phyloP scores from a whole-genome alignment of 805 yeast species.

The Hanseniaspora lindneri region DNA sequence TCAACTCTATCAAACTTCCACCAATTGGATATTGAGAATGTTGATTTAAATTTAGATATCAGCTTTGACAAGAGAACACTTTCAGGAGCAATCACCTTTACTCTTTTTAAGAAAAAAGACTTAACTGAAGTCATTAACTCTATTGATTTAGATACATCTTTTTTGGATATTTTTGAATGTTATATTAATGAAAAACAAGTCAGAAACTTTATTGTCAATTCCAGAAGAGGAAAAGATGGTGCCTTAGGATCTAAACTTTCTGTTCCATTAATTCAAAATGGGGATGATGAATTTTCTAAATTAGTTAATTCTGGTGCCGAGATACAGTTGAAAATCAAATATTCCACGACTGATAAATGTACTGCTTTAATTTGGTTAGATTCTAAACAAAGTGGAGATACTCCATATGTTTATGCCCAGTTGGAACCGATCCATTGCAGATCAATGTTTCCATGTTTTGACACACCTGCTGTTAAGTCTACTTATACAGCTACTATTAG shows the following conservation, averaged over 20 bases:
- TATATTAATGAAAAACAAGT: slow-evolving; percentile 35
- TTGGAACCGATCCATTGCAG: slow-evolving; percentile 88
- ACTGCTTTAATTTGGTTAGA: slow-evolving; percentile 80
- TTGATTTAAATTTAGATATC: slow-evolving; percentile 43
- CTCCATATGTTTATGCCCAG: slow-evolving; percentile 65
- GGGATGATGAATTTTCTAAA: slow-evolving; percentile 5
- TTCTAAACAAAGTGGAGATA: slow-evolving; percentile 63
- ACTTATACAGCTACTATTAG: slow-evolving; percentile 45
- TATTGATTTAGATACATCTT: slow-evolving; percentile 61
- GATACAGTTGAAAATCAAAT: slow-evolving; percentile 35
- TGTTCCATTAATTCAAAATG: slow-evolving; percentile 23
- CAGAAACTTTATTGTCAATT: slow-evolving; percentile 20
- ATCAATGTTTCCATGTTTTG: slow-evolving; percentile 78
- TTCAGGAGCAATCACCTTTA: slow-evolving; percentile 43
- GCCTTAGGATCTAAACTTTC: slow-evolving; percentile 51
- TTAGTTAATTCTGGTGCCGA: slow-evolving; percentile 11
- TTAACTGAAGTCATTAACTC: slow-evolving; percentile 20
- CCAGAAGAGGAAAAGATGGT: slow-evolving; percentile 24
- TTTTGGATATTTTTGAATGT: slow-evolving; percentile 35
- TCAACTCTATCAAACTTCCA: slow-evolving; percentile 68
- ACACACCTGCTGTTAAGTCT: slow-evolving; percentile 76
- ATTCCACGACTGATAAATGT: slow-evolving; percentile 58
- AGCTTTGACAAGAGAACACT: slow-evolving; percentile 43
- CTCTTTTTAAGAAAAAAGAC: slow-evolving; percentile 28
- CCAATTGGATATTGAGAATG: slow-evolving; percentile 38